Base-by-base conservation (phyloP, 192 early-diverging fungal species). In the Rhizophagus clarus region DNA sequence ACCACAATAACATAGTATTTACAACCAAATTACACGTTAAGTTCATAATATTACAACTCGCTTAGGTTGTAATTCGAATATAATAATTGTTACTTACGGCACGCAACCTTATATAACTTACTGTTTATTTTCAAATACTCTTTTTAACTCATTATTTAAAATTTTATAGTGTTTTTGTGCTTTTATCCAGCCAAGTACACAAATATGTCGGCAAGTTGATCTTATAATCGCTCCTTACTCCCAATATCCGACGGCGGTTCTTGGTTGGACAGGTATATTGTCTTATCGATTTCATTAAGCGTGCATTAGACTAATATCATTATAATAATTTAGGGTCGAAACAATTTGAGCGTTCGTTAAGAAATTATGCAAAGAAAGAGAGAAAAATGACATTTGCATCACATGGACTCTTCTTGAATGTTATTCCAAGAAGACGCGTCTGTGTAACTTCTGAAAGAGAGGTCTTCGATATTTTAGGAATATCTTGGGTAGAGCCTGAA, bases 221-320 rank as follows among this genome's bases (percentile, higher is more conserved):
- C 40, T 84, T 4, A 82, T 84, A 15, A 47, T 84, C 70, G 78
- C 78, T 12, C 62, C 81, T 2, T 29, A 56, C 29, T 76, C 56
- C 14, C 78, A 82, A 61, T 77, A 74, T 42, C 26, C 67, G 2
- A 82, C 81, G 28, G 71, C 81, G 1, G 40, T 84, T 8, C 29
- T 84, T 5, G 83, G 83, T 12, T 84, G 83, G 83, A 82, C 83
- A 42, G 83, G 81, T 81, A 45, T 22, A 12, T 20, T 32, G 11
- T 49, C n/a, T 73, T n/a, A 22, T 73, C 14, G 22, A 20, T 37
- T 26, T 69, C 9, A 14, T 32, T 22, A 29, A 17, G 15, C 2
- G 17, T 1, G 22, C 20, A 26, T 6, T 22, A 69, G 8, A 22
- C 8, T 69, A 69, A 69, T 69, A 10, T 45, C 42, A 3, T 4